Base-by-base conservation (phyloP, 2,329 filamentous ascomycete species). In the Trichoderma breve region DNA sequence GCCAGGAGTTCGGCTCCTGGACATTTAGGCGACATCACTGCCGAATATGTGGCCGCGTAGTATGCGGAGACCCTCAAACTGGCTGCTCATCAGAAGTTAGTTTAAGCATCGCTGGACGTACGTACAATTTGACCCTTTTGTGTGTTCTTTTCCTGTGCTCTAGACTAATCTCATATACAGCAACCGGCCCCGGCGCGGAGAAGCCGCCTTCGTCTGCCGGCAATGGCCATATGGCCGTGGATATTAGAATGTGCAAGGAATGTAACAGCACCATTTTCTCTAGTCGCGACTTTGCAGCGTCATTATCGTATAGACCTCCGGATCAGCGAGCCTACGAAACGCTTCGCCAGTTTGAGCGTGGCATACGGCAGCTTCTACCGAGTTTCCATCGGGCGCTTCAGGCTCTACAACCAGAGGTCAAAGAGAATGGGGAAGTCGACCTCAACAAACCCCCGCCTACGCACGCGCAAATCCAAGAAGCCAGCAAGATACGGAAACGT, bases 21-120 rank as follows among this genome's bases (percentile, higher is more conserved):
- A 93, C 94, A 1, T 97, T 98, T 78, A 89, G 96, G 77, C 87
- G 96, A 75, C 96, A 98, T 80, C 96, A 99, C 81, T 99, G 96
- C 81, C 89, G 96, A 70, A 91, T 97, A 81, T 99, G 96, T 77
- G 96, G 96, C 4, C 89, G 92, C 57, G 94, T 99, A 0, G 94
- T 99, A 0, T 99, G 96, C 79, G 94, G 94, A 14, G 96, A 99
- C 81, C 89, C 89, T 0, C 87, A 89, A 71, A 99, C 96, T 0
- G 90, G 83, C 4, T 99, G 96, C 81, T 99, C 96, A 1, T 89
- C 86, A 9, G 93, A 97, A 76, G 87, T 99, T 68, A 93, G 91
- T 5, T 83, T 99, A 57, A 93, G 92, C 77, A 91, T 98, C 21
- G 86, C 91, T 4, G 81, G 78, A 83, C 87, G 82, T 78, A 83